Base-by-base conservation (phyloP, 192 early-diverging fungal genomes). In the Backusella luteola region DNA sequence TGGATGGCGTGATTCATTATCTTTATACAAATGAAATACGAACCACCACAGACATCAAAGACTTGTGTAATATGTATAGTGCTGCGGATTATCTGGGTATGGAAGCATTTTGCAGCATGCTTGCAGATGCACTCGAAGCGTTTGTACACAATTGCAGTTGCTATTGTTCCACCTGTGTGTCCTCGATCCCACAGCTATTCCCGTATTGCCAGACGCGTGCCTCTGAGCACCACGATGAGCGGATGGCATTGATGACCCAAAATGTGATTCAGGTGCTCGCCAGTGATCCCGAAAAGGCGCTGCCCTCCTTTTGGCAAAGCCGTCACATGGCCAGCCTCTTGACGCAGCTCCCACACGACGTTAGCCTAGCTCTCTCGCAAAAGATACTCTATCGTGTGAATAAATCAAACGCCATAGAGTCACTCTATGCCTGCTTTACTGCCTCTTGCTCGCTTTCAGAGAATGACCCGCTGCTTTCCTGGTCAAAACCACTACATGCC, bases 81-180 rank as follows among this genome's bases (percentile, higher is more conserved):
- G 66, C 66, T 53, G 79, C 79, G 1, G 79, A 80, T 56, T 80
- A 80, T 67, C 59, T 80, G 23, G 79, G 75, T 35, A 80, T 80
- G 71, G 39, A 76, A 9, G 11, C 19, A 66, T 63, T 76, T 23
- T 76, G 74, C 35, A 46, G 21, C 12, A 26, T 35, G 1, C 26
- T 80, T 9, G 35, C 56, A 17, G n/a, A 63, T 35, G 36, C 66
- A 29, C 21, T 46, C 14, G 38, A 67, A 49, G 26, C 14, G 17
- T 23, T 73, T 42, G 38, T 66, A n/a, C 79, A 80, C 52, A 53
- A 76, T 17, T 71, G 68, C 19, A 71, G 38, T 66, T 80, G 79
- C 14, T 70, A 67, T 32, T 80, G 79, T 26, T 3, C 38, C 7
- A 41, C 42, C 4, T 80, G 79, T 41, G 36, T 49, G 14, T 41